A percentile compares a stretch with the other conserved stretches of the same genome.
phyloP scores from a whole-genome alignment of 306 rosid genomes.

The Vicia faba region DNA sequence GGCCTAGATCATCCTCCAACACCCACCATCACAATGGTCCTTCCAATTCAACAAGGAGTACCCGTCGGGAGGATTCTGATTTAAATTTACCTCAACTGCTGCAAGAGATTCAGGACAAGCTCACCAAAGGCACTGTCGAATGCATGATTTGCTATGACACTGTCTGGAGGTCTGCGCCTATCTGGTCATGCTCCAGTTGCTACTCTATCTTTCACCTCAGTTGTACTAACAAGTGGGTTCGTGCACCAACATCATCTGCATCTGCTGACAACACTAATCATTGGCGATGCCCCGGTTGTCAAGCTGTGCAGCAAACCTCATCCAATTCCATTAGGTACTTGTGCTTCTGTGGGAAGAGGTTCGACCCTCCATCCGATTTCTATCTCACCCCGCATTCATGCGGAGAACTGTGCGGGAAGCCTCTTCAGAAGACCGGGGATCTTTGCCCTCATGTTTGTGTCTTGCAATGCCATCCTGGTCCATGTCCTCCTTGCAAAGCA shows the following conservation, averaged over 20 bases:
- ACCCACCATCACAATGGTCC: background rate
- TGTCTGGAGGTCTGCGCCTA: conserved; percentile 78
- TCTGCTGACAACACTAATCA: conserved; percentile 44
- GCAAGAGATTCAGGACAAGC: conserved; percentile 87
- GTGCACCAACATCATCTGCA: conserved; percentile 60
- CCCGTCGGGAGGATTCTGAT: background rate
- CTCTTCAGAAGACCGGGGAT: conserved; percentile 61
- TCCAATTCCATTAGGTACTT: conserved; percentile 64
- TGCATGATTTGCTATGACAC: conserved; percentile 94
- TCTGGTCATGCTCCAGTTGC: conserved; percentile 89
- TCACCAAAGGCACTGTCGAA: conserved; percentile 63
- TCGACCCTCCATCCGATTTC: conserved; percentile 79
- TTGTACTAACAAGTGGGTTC: conserved; percentile 90
- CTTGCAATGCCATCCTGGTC: conserved; percentile 97
- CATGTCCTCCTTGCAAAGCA: conserved; percentile 92
- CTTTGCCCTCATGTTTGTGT: conserved; percentile 90
- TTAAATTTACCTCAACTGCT: conserved; percentile 64
- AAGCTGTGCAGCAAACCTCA: conserved; percentile 62
- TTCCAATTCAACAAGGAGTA: no score
- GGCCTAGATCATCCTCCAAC: background rate
- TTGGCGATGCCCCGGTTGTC: conserved; percentile 99
- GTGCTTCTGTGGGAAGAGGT: conserved; percentile 86
- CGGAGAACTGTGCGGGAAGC: conserved; percentile 86
- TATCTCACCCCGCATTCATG: conserved; percentile 93
- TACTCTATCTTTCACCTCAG: conserved; percentile 80